A percentile compares a stretch with the other conserved stretches of the same genome.
Evolutionary conservation across 495 filamentous ascomycete species (phyloP).

Genomic region (Tuber umbilicatum): DNA sequence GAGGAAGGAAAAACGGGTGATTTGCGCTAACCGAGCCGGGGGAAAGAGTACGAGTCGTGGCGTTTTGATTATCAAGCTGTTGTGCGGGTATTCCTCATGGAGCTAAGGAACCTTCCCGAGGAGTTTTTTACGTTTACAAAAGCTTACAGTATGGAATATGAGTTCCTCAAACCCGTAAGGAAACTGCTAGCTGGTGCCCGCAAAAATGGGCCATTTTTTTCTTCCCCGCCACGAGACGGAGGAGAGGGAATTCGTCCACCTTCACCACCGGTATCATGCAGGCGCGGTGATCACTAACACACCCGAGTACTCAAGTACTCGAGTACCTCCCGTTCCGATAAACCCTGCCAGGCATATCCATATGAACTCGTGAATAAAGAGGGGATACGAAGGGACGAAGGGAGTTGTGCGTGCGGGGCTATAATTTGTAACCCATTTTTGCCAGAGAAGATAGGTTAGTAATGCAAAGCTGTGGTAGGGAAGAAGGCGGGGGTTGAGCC

Average conservation of each 20-base stretch:
- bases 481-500: constrained; percentile 23
- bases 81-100: not conserved
- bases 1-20: not conserved
- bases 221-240: constrained; percentile 5
- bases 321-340: constrained; percentile 21
- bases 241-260: constrained; percentile 24
- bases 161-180: not conserved
- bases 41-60: not conserved
- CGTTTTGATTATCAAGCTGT: not conserved
- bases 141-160: not conserved
- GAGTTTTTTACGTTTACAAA: constrained; percentile 2
- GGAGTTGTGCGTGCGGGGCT: not conserved
- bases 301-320: not conserved
- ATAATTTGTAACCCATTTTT: not conserved
- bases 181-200: not conserved
- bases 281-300: constrained; percentile 36
- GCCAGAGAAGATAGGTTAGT: constrained; percentile 7
- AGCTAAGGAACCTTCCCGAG: not conserved
- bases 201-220: not conserved
- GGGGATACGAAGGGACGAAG: not conserved
- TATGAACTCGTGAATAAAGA: not conserved
- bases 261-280: constrained; percentile 23
- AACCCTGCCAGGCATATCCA: constrained; percentile 13
- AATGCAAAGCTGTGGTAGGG: not conserved
- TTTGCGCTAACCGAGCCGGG: not conserved